A percentile compares a stretch with the other conserved stretches of the same genome.
Evolutionary conservation across 116 monocot genomes (phyloP).

Genomic region (Papilionanthe hybrid): DNA sequence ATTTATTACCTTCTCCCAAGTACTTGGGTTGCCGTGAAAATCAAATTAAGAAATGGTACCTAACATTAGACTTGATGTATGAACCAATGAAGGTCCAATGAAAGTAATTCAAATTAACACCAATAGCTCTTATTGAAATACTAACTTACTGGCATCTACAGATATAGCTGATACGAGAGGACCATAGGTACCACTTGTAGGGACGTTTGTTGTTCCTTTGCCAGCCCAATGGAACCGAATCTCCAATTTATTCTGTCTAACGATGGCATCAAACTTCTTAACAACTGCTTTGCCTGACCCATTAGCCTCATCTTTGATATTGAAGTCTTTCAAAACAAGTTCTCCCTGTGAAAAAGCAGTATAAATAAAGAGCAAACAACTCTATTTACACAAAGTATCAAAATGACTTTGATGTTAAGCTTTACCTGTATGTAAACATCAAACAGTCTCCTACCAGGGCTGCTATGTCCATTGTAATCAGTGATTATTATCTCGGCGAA

Average conservation of each 20-base stretch:
- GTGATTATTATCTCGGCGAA: too few species aligned
- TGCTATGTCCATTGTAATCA: too few species aligned
- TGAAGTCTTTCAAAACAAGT: slow-evolving; percentile 15
- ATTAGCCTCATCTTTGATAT: slow-evolving; percentile 19
- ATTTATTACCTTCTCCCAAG: too few species aligned
- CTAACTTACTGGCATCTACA: slow-evolving; percentile 2
- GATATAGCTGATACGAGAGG: slow-evolving; percentile 20
- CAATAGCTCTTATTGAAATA: not conserved
- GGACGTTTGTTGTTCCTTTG: slow-evolving; percentile 35
- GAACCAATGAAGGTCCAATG: not conserved
- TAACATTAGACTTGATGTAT: not conserved
- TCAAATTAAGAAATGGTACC: not conserved
- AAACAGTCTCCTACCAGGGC: too few species aligned
- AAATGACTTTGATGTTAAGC: not conserved
- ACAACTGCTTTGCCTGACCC: slow-evolving; percentile 18
- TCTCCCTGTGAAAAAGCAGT: slow-evolving; percentile 5
- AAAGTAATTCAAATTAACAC: not conserved
- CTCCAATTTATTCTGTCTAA: slow-evolving; percentile 25
- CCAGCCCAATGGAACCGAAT: slow-evolving; percentile 44
- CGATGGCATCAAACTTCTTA: slow-evolving; percentile 18
- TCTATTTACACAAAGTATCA: not conserved
- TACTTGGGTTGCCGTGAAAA: not conserved
- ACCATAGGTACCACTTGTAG: slow-evolving; percentile 24
- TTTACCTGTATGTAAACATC: too few species aligned
- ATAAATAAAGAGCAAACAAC: not conserved